phyloP scores from a whole-genome alignment of 2,329 filamentous ascomycete genomes.

The Bretziella fagacearum region DNA sequence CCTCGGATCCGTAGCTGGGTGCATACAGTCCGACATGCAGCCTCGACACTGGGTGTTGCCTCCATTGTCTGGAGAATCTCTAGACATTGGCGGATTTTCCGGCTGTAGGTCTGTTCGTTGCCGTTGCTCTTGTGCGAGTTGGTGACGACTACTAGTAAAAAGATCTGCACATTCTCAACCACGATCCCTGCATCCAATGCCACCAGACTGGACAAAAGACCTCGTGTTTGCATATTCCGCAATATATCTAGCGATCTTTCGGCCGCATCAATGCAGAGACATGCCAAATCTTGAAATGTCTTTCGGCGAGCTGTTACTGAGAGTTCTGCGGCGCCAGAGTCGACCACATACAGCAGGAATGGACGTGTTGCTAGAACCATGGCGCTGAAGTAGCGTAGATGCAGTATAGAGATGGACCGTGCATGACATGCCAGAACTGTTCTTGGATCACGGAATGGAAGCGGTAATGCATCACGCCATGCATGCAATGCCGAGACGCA shows the following conservation, averaged over 20 bases:
- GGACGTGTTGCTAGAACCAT: conserved; percentile 14
- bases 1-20: neutral
- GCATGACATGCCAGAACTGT: conserved; percentile 17
- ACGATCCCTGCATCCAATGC: conserved; percentile 17
- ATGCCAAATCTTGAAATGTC: conserved; percentile 17
- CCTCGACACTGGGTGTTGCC: conserved; percentile 16
- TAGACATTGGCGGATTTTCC: conserved; percentile 15
- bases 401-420: conserved; percentile 18
- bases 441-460: conserved; percentile 17
- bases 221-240: conserved; percentile 16
- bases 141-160: conserved; percentile 17
- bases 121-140: conserved; percentile 1
- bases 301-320: conserved; percentile 15
- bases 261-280: conserved; percentile 17
- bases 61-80: conserved; percentile 19
- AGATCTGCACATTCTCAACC: conserved; percentile 18
- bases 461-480: conserved; percentile 18
- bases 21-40: neutral
- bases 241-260: conserved; percentile 16
- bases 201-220: conserved; percentile 17
- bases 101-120: conserved; percentile 4
- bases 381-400: conserved; percentile 14
- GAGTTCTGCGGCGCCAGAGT: neutral
- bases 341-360: conserved; percentile 18
- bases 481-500: conserved; percentile 15